A percentile compares a stretch with the other conserved stretches of the same genome.
Evolutionary conservation across 306 rosid species (phyloP).

Genomic region (Elaeagnus macrophylla): DNA sequence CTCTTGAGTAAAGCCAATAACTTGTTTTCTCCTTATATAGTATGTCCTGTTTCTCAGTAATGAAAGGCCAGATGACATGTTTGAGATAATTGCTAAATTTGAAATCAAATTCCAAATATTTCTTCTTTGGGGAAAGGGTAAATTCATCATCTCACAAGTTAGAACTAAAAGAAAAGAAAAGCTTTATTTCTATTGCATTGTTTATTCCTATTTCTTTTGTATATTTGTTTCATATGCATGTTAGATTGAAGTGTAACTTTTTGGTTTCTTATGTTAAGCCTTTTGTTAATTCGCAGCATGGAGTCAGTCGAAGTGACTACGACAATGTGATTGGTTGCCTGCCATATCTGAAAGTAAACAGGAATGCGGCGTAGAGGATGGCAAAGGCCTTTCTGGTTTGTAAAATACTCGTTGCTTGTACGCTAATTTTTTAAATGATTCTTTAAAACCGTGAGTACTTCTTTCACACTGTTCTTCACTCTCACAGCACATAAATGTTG

Average conservation of each 20-base stretch:
- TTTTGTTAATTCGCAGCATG: constrained; percentile 36
- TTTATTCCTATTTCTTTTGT: no score
- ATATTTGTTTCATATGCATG: not conserved
- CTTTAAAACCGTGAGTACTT: no score
- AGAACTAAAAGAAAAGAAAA: no score
- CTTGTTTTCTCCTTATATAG: no score
- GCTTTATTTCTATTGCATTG: no score
- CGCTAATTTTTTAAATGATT: constrained; percentile 1
- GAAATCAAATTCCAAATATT: no score
- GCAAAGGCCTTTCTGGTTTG: constrained; percentile 11
- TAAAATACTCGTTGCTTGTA: constrained; percentile 13
- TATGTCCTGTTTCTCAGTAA: no score
- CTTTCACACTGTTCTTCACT: not conserved
- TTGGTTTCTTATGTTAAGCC: constrained; percentile 20
- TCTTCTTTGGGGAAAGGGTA: no score
- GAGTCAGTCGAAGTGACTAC: constrained; percentile 72
- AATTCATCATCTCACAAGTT: no score
- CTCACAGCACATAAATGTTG: not conserved
- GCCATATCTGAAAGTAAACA: constrained; percentile 88
- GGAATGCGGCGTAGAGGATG: constrained; percentile 42
- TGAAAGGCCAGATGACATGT: no score
- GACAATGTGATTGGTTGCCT: constrained; percentile 79
- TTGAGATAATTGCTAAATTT: no score
- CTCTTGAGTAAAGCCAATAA: no score
- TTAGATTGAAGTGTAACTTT: not conserved